Percentiles rank a stretch among this genome's conserved stretches.
phyloP scores from a whole-genome alignment of 2,329 filamentous ascomycete genomes.

The Talaromyces sp. region DNA sequence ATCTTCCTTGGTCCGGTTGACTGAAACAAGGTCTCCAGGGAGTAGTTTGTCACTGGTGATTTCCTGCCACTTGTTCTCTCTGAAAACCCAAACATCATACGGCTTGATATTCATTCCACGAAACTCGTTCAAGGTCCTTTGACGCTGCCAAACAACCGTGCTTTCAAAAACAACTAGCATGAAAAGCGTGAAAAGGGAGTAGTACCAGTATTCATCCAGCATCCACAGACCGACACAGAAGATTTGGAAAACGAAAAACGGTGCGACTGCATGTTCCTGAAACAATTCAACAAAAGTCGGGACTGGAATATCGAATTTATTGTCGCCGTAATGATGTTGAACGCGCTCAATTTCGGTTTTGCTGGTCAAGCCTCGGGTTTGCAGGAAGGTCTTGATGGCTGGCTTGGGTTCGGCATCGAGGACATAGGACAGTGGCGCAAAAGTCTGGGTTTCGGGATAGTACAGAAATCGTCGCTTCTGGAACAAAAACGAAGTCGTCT shows the following conservation, averaged over 20 bases:
- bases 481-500: constrained; percentile 84
- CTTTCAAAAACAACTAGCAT: constrained; percentile 98
- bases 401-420: constrained; percentile 86
- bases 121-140: constrained; percentile 92
- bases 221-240: constrained; percentile 99
- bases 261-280: constrained; percentile 95
- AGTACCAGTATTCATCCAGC: constrained; percentile 99
- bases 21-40: constrained; percentile 88
- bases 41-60: constrained; percentile 85
- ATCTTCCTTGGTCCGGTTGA: constrained; percentile 91
- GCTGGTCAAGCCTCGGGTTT: constrained; percentile 67
- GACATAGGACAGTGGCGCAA: constrained; percentile 74
- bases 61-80: constrained; percentile 82
- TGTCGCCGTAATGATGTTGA: constrained; percentile 89
- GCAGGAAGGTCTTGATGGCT: constrained; percentile 70
- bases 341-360: constrained; percentile 72
- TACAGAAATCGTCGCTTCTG: constrained; percentile 97
- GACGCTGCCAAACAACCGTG: constrained; percentile 97
- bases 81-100: constrained; percentile 88
- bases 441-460: constrained; percentile 64
- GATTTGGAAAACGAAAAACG: constrained; percentile 98
- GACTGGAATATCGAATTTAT: constrained; percentile 96
- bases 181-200: constrained; percentile 96
- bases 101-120: constrained; percentile 99
- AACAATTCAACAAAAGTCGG: constrained; percentile 94